Evolutionary conservation across 2,329 filamentous ascomycete genomes (phyloP).

Genomic region (Fusarium sp.): DNA sequence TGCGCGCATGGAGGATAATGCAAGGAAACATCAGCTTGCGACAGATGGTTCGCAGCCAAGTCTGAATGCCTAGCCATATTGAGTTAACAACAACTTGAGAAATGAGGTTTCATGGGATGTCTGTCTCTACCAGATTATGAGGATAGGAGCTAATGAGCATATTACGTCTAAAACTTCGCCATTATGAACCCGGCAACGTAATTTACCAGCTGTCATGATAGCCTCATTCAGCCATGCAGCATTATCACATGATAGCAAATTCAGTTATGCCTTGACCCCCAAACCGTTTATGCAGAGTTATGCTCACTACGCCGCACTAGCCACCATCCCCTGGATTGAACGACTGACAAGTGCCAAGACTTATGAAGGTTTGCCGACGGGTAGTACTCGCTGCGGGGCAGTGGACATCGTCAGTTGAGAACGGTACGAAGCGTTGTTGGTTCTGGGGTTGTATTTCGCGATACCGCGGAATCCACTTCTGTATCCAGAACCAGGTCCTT

Average conservation of each 20-base stretch:
- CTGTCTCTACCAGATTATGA: background rate
- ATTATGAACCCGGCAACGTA: background rate
- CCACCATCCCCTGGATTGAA: background rate
- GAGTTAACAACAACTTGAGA: background rate
- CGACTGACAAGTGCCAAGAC: background rate
- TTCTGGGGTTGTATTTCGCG: background rate
- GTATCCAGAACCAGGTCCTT: background rate
- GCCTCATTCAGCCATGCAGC: background rate
- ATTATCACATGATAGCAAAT: background rate
- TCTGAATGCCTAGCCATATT: background rate
- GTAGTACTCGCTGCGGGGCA: background rate
- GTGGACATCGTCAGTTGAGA: background rate
- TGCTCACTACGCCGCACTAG: background rate
- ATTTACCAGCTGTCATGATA: background rate
- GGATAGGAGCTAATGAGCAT: background rate
- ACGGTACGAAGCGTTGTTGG: conserved; percentile 1
- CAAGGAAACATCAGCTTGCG: conserved; percentile 31
- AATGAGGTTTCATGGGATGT: background rate
- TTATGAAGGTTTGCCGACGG: background rate
- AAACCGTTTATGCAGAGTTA: background rate
- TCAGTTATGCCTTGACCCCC: background rate
- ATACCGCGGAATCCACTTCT: background rate
- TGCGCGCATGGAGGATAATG: conserved; percentile 33
- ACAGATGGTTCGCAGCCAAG: conserved; percentile 14
- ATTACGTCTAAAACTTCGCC: background rate